Evolutionary conservation across 257 asterid species (phyloP).

Genomic region (Thymus quinquecostatus): DNA sequence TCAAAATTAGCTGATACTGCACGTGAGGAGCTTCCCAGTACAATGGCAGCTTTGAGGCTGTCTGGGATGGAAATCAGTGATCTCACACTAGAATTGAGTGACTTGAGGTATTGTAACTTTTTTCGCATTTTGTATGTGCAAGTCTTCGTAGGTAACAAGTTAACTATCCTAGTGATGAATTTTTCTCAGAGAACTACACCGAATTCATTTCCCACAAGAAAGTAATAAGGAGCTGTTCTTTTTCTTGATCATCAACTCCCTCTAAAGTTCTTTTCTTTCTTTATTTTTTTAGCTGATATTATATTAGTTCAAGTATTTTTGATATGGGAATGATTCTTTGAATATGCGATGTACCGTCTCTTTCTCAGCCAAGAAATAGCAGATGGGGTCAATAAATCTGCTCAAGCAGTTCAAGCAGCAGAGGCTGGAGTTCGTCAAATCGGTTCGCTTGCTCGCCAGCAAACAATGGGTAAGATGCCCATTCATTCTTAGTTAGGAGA

Average conservation of each 20-base stretch:
- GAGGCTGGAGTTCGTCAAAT: constrained; percentile 87
- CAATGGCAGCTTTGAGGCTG: constrained; percentile 88
- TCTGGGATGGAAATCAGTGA: constrained; percentile 94
- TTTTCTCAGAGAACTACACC: constrained; percentile 13
- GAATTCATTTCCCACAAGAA: constrained; percentile 6
- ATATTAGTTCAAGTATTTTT: background rate
- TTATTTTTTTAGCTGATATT: background rate
- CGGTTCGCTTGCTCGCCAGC: constrained; percentile 80
- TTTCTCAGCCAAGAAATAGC: constrained; percentile 79
- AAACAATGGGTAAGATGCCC: constrained; percentile 69
- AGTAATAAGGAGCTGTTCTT: constrained; percentile 2
- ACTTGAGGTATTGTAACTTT: constrained; percentile 60
- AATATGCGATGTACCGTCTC: constrained; percentile 32
- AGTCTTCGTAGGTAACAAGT: constrained; percentile 18
- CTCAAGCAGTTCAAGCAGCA: constrained; percentile 95
- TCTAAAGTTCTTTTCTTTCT: background rate
- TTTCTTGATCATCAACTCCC: background rate
- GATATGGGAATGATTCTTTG: background rate
- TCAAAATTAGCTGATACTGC: constrained; percentile 85
- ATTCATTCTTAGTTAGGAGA: constrained; percentile 22
- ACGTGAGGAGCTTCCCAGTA: constrained; percentile 86
- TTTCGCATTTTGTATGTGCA: constrained; percentile 1
- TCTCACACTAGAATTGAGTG: constrained; percentile 82
- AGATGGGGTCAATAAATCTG: constrained; percentile 84
- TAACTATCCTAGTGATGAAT: background rate